Conservation (phyloP, 345 rosid genomes). For the Noccaea caerulescens region DNA sequence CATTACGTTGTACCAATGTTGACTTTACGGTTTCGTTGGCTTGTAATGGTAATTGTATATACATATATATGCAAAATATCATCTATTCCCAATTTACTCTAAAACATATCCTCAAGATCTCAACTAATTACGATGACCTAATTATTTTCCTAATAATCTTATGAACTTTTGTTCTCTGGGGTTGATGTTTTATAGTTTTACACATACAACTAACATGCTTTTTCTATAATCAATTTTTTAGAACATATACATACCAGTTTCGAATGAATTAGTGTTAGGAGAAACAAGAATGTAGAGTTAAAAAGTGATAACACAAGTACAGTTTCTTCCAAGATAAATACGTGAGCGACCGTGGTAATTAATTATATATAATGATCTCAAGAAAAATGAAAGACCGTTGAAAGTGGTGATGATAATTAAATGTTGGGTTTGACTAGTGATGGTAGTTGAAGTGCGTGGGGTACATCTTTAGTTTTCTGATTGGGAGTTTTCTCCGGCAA, state of each 20-base stretch:
- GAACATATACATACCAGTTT: neutral
- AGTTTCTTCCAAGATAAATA: constrained; percentile 15
- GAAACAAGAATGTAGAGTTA: neutral
- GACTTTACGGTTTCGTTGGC: constrained; percentile 34
- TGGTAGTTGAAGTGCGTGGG: constrained; percentile 43
- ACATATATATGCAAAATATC: neutral
- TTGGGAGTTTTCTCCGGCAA: constrained; percentile 29
- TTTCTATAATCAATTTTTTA: too few relatives aligned
- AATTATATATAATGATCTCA: constrained; percentile 26
- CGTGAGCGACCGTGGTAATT: constrained; percentile 22
- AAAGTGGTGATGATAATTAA: constrained; percentile 35
- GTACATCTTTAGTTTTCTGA: constrained; percentile 16
- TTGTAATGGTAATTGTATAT: neutral
- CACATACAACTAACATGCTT: too few relatives aligned
- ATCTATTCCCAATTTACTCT: neutral
- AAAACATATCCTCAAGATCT: neutral
- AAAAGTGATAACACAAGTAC: neutral
- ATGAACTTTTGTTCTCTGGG: neutral
- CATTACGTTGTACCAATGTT: constrained; percentile 22
- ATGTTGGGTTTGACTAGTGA: constrained; percentile 47
- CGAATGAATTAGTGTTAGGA: neutral
- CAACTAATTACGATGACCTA: constrained; percentile 33
- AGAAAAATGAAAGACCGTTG: constrained; percentile 30
- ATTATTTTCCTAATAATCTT: neutral
- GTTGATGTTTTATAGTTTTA: too few relatives aligned